phyloP scores from a whole-genome alignment of 1,284 basidiomycete genomes.

The Flammula alnicola region DNA sequence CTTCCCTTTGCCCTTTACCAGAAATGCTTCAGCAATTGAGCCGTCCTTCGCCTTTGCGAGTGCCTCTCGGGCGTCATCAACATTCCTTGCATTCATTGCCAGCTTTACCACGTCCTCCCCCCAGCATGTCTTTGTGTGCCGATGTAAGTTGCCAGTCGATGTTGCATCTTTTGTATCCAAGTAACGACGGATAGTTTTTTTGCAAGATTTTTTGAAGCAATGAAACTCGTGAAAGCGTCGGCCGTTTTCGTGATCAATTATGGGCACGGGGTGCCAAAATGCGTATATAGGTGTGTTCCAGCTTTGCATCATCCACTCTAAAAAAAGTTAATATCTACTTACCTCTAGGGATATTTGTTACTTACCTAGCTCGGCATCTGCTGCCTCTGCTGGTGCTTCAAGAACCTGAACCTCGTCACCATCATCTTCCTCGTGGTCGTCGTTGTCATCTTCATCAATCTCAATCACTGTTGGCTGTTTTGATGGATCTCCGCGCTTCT shows the following conservation, averaged over 20 bases:
- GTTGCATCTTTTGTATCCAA: constrained; percentile 25
- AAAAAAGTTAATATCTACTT: neutral
- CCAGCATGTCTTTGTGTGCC: constrained; percentile 33
- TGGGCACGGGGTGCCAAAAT: constrained; percentile 15
- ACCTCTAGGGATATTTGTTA: neutral
- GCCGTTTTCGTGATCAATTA: constrained; percentile 5
- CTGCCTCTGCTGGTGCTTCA: neutral
- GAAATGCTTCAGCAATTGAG: constrained; percentile 22
- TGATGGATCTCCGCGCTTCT: neutral
- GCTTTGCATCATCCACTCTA: constrained; percentile 10
- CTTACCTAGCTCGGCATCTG: constrained; percentile 12
- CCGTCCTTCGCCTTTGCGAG: constrained; percentile 10
- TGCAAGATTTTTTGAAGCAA: constrained; percentile 27
- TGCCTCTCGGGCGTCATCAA: neutral
- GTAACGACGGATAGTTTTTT: constrained; percentile 13
- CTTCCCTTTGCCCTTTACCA: constrained; percentile 17
- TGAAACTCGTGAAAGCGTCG: constrained; percentile 34
- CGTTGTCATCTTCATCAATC: neutral
- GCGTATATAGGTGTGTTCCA: constrained; percentile 19
- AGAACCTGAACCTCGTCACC: neutral
- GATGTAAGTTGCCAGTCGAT: constrained; percentile 31
- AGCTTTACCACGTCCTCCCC: constrained; percentile 20
- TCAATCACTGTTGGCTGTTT: neutral
- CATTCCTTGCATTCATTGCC: neutral
- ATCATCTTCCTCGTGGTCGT: constrained; percentile 1